Evolutionary conservation across 441 rosid genomes (phyloP), one percentile per base, ranked within the genome.

Genomic region (Populus tomentosa): DNA sequence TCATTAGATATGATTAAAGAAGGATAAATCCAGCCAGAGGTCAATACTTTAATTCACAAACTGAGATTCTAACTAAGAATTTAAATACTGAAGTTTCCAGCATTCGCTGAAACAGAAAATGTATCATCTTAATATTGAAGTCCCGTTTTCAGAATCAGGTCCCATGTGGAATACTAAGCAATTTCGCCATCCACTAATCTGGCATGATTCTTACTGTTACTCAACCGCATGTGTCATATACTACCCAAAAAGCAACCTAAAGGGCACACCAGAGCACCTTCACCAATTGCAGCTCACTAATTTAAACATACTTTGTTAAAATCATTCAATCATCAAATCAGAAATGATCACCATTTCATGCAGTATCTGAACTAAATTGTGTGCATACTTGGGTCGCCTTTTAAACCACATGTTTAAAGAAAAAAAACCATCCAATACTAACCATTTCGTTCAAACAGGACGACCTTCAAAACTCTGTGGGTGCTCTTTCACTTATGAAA

Each of bases 111-210:
- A 5, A 50, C 20, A 1, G n/a, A 50, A 50, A 50, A 50, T 16
- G 7, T 14, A 16, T 50, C 7, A 50, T 46, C 20, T 46, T 13
- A 50, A 50, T 50, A 72, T 72, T 64, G 62, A 10, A 20, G 50
- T 72, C 28, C 62, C 26, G 13, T 30, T 28, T 72, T 72, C n/a
- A 59, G 67, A 72, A 72, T 72, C 76, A 36, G 33, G 21, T 26
- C 70, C 70, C 33, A 5, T 40, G 26, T 24, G 26, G 70, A 24
- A 26, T 7, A 40, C 26, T 1, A 65, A 21, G 24, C 1, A 26
- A 42, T 64, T 64, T 36, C 40, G 6, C 26, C 36, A 40, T 40
- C 70, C 14, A 62, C 50, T 59, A 62, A 56, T 36, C 40, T 40
- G 40, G 7, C 16, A 69, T 26, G 23, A 59, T 26, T 24, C 66